These are phyloP conservation scores for Durusdinium trenchii DNA, from an alignment of 73 alveolate genomes.

Conservation along the genomic window DNA sequence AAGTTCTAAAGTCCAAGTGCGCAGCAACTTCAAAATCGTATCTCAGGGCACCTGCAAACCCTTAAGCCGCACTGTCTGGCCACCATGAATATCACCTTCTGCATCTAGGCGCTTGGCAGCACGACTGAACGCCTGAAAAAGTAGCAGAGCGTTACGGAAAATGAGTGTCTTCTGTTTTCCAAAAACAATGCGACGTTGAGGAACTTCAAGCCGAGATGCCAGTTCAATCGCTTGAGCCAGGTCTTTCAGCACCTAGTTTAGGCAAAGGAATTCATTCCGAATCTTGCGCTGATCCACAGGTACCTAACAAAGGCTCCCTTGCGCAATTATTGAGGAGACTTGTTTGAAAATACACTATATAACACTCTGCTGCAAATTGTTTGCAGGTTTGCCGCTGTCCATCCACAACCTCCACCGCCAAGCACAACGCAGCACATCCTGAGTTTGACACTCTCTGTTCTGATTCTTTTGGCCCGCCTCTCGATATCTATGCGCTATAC, in stretches of 20 bases:
- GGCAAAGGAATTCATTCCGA: no score
- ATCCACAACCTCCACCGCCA: constrained; percentile 90
- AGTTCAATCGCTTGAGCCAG: constrained; percentile 62
- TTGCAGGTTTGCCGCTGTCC: constrained; percentile 60
- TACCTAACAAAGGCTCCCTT: neutral
- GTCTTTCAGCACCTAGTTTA: constrained; percentile 2
- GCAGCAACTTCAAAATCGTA: neutral
- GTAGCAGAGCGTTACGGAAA: no score
- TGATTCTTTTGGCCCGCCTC: no score
- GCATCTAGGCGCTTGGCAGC: constrained; percentile 69
- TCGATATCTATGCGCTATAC: no score
- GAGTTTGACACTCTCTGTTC: no score
- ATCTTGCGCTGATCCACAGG: no score
- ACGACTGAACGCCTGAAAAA: constrained; percentile 62
- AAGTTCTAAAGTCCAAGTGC: no score
- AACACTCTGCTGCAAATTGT: no score
- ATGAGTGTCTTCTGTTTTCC: neutral
- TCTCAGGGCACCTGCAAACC: constrained; percentile 53
- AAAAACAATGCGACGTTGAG: no score
- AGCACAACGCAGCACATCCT: constrained; percentile 95
- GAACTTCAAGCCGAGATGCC: constrained; percentile 39
- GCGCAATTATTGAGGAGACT: neutral
- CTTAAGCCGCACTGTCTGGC: constrained; percentile 91
- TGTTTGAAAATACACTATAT: neutral
- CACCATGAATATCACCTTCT: constrained; percentile 78